Evolutionary conservation across 805 yeast species (phyloP), one percentile per base, ranked within the genome.

Genomic region (Wickerhamomyces ciferrii): DNA sequence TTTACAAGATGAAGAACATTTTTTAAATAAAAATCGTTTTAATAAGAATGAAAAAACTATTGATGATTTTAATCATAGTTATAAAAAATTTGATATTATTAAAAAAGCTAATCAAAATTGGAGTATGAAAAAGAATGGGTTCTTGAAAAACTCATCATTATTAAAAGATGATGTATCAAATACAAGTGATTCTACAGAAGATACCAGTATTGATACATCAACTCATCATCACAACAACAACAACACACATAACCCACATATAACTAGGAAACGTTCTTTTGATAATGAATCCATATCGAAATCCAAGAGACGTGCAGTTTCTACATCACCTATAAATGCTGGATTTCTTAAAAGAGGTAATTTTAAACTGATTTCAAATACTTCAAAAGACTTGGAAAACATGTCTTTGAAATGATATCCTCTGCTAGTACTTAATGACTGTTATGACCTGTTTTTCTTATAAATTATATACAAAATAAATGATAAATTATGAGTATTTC

Each of bases 51-150:
- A 25, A 17, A 47, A 35, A n/a, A 27, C 43, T 2, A 43, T 40
- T n/a, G 39, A 43, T 11, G 44, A 48, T 20, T 29, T 38, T 15
- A 43, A 39, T 20, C 46, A 46, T 5, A 43, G 45, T 7, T 21
- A 23, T 13, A 53, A 53, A 20, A 60, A 58, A 41, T 49, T 58
- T 43, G 64, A 60, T 39, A 51, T 60, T n/a, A 55, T 60, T 19
- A 53, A 49, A 41, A 53, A 39, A 38, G 64, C 64, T 2, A 60
- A 60, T 40, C 61, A 59, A 40, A 53, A 54, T 14, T 60, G 64
- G 64, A 59, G 54, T 37, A 46, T 48, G 40, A 58, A 49, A 45
- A 59, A 60, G 41, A 43, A 42, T 23, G 14, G 45, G 3, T 20
- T 19, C 11, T 19, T 40, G 6, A 39, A 14, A 14, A 34, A 9